A percentile compares a stretch with the other conserved stretches of the same genome.
Conservation (phyloP, 2,329 filamentous ascomycete genomes). For the Ophiocordyceps sinensis region DNA sequence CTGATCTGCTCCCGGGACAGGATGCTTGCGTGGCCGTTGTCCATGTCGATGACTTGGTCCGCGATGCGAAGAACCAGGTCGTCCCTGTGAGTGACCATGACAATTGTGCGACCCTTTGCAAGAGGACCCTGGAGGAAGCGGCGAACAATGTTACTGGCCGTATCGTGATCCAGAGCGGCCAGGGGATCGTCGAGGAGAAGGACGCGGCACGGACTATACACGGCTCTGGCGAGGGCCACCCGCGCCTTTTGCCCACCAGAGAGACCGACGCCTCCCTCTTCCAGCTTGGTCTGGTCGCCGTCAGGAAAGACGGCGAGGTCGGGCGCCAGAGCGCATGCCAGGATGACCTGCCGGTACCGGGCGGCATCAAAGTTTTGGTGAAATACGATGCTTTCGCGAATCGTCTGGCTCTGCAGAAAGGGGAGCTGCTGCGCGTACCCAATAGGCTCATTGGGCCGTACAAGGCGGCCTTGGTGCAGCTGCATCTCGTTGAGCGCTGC, state of each 20-base stretch:
- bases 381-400: constrained; percentile 51
- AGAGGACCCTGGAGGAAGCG: constrained; percentile 45
- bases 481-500: constrained; percentile 52
- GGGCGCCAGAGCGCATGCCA: constrained; percentile 42
- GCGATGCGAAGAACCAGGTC: constrained; percentile 63
- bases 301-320: constrained; percentile 42
- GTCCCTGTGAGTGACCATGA: constrained; percentile 72
- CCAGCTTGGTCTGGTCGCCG: constrained; percentile 44
- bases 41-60: constrained; percentile 57
- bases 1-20: constrained; percentile 30
- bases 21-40: constrained; percentile 40
- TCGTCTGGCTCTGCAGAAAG: constrained; percentile 52
- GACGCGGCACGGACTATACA: constrained; percentile 43
- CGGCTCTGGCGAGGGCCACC: constrained; percentile 46
- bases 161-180: constrained; percentile 48
- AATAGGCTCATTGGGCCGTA: constrained; percentile 33
- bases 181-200: constrained; percentile 49
- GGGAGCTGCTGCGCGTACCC: constrained; percentile 46
- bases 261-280: constrained; percentile 47
- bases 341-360: constrained; percentile 44
- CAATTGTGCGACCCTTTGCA: constrained; percentile 48
- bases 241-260: constrained; percentile 50
- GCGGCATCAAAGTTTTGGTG: constrained; percentile 37
- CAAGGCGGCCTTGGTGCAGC: constrained; percentile 36
- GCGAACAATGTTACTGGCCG: constrained; percentile 46